Percentiles rank a stretch among this genome's conserved stretches.
These are phyloP conservation scores for Yamadazyma akitaensis DNA, from an alignment of 805 yeast genomes.

Conservation along the genomic window DNA sequence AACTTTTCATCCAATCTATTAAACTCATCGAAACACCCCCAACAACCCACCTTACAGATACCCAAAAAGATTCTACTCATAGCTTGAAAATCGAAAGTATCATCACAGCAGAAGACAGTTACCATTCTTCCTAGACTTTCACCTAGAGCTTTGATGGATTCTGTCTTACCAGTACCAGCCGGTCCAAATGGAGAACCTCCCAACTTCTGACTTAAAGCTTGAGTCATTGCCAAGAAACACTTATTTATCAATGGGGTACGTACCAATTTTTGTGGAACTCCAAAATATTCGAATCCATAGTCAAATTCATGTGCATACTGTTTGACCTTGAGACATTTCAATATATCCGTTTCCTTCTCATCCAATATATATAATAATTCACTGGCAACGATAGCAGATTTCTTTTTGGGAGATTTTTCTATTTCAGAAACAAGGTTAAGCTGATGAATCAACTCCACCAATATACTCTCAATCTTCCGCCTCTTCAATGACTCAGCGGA, in stretches of 20 bases:
- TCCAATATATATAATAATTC: conserved; percentile 9
- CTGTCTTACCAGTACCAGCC: conserved; percentile 97
- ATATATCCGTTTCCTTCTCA: conserved; percentile 17
- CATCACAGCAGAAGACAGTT: conserved; percentile 88
- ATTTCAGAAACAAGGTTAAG: conserved; percentile 28
- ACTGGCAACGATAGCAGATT: conserved; percentile 2
- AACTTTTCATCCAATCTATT: conserved; percentile 70
- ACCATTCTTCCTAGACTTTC: conserved; percentile 77
- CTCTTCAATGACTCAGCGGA: not conserved
- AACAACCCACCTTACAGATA: conserved; percentile 76
- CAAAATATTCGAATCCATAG: conserved; percentile 84
- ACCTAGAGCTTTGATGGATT: conserved; percentile 81
- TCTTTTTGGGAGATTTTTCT: not conserved
- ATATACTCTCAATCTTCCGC: conserved; percentile 51
- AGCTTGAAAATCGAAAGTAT: conserved; percentile 75
- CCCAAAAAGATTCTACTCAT: conserved; percentile 78
- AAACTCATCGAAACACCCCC: conserved; percentile 97
- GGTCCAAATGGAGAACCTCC: conserved; percentile 97
- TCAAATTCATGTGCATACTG: conserved; percentile 49
- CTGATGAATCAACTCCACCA: conserved; percentile 67
- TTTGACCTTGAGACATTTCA: conserved; percentile 40
- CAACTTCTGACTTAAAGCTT: conserved; percentile 64
- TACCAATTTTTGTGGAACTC: conserved; percentile 69
- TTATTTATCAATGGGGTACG: conserved; percentile 68
- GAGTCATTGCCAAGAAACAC: conserved; percentile 66